Percentiles rank a stretch among this genome's conserved stretches.
These are phyloP conservation scores for Blepharisma stoltei DNA, from an alignment of 73 alveolate genomes.

Conservation along the genomic window DNA sequence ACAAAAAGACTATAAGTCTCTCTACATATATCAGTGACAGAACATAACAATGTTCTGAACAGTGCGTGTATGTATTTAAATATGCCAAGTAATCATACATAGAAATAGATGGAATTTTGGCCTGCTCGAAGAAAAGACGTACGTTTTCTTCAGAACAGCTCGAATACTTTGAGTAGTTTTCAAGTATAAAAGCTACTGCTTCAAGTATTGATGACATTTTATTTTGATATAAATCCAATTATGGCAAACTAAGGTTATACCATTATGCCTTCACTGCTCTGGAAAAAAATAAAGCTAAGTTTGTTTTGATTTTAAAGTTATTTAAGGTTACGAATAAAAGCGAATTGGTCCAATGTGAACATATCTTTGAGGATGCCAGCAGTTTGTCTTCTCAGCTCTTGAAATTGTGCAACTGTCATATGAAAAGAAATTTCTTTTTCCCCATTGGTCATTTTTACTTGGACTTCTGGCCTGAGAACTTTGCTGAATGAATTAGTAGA, in stretches of 20 bases:
- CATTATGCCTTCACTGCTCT: too few species aligned
- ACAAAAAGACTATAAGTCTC: too few species aligned
- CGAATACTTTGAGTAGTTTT: too few species aligned
- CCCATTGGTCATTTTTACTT: background rate
- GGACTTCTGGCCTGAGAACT: conserved; percentile 18
- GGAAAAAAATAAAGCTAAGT: too few species aligned
- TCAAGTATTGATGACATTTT: too few species aligned
- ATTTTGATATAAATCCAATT: too few species aligned
- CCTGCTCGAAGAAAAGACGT: too few species aligned
- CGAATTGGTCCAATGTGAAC: conserved; percentile 11
- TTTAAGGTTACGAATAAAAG: conserved; percentile 11
- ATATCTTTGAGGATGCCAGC: conserved; percentile 10
- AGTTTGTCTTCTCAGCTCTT: conserved; percentile 18
- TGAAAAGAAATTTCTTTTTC: conserved; percentile 10
- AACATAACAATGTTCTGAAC: conserved; percentile 53
- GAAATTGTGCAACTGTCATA: conserved; percentile 26
- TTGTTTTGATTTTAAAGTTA: background rate
- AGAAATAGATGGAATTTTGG: conserved; percentile 59
- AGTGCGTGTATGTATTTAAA: conserved; percentile 50
- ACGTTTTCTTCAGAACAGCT: too few species aligned
- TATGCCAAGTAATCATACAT: conserved; percentile 50
- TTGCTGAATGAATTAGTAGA: conserved; percentile 15
- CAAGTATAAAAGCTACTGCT: too few species aligned
- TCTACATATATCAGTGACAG: conserved; percentile 63
- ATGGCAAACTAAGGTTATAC: too few species aligned